phyloP scores from a whole-genome alignment of 768 basidiomycete species.

The Phylloporus rhodoxanthus region DNA sequence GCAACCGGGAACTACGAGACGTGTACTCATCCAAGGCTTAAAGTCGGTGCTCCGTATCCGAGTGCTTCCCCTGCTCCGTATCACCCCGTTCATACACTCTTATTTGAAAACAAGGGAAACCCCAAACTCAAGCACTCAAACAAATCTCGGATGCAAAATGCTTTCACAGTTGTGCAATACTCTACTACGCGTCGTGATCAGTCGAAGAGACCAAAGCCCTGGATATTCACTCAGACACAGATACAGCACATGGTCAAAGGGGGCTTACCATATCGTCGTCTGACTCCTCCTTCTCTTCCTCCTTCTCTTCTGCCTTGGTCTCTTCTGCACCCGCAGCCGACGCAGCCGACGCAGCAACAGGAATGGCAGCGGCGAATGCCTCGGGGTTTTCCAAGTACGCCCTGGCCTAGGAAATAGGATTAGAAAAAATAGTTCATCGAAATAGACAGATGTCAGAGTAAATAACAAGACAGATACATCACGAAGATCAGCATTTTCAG shows the following conservation, averaged over 20 bases:
- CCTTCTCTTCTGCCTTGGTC: constrained; percentile 64
- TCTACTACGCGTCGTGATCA: constrained; percentile 30
- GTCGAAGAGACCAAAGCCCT: constrained; percentile 96
- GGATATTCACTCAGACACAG: constrained; percentile 8
- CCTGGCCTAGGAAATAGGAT: constrained; percentile 59
- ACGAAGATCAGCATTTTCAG: constrained; percentile 80
- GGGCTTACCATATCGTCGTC: constrained; percentile 83
- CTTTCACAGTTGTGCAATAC: constrained; percentile 20
- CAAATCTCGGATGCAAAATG: neutral
- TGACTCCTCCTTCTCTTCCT: constrained; percentile 79
- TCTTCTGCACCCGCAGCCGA: constrained; percentile 51
- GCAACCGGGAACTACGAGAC: too few species aligned
- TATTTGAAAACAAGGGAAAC: neutral
- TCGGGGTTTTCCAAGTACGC: constrained; percentile 97
- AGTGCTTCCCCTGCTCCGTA: constrained; percentile 4
- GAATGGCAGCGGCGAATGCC: constrained; percentile 84
- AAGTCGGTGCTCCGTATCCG: too few species aligned
- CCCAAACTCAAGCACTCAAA: neutral
- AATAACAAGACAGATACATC: constrained; percentile 32
- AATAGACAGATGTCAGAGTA: constrained; percentile 24
- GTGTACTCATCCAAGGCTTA: too few species aligned
- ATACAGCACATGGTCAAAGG: neutral
- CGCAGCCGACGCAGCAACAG: constrained; percentile 47
- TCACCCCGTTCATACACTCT: constrained; percentile 6
- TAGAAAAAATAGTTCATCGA: constrained; percentile 1